Evolutionary conservation across 306 rosid species (phyloP), one percentile per base, ranked within the genome.

Genomic region (Pterocarpus macrocarpus): DNA sequence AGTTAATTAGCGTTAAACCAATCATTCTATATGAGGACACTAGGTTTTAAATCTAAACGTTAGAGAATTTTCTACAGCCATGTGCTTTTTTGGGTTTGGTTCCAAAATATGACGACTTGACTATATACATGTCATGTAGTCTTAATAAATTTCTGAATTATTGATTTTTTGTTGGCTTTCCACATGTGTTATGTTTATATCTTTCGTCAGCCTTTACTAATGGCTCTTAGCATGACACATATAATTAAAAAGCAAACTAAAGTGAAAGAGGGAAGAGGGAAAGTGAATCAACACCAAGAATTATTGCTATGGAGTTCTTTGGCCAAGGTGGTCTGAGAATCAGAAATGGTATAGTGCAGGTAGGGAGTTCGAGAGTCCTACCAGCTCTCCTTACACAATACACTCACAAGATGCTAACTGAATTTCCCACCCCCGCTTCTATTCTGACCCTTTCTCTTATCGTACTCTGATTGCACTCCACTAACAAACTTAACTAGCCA

Each of bases 101-200:
- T 70, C 7, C 12, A 34, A 28, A 61, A 75, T 9, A 45, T 8
- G 11, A 39, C 11, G 4, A 2, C 22, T 57, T 33, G 58, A 33
- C 65, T 1, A 14, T 57, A 62, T 69, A 50, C 71, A 28, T 73
- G 61, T 56, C 52, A 22, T 61, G 73, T 69, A 49, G 49, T 11
- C 6, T 38, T 61, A 59, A 57, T 49, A 56, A 75, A 28, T 73
- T 65, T 73, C 34, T 59, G 3, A 47, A 80, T 45, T 59, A 70
- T 47, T 70, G 76, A 44, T 58, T 68, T 62, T 79, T 69, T 13
- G 32, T 74, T 36, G 64, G 35, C 81, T 36, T 70, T 68, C 66
- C 59, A 75, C 57, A 57, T 45, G 62, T 7, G 14, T 14, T 69
- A n/a, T 69, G 35, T 69, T 69, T 41, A 28, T 68, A 50, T 7